Evolutionary conservation across 371 early-diverging fungal genomes (phyloP), one percentile per base, ranked within the genome.

Genomic region (Capniomyces stellatus): DNA sequence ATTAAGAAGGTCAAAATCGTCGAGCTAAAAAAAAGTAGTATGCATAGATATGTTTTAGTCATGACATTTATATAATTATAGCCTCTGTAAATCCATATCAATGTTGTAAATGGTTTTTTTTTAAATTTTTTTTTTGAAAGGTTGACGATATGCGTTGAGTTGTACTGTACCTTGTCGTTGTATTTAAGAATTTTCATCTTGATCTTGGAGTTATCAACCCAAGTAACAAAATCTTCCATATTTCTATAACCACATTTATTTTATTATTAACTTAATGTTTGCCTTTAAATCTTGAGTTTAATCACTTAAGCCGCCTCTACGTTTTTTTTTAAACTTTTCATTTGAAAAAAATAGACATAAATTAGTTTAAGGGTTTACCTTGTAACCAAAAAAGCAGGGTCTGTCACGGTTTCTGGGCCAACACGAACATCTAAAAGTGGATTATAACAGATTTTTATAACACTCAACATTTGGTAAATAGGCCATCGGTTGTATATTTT

Each of bases 201-300:
- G 66, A 98, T 93, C 79, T 91, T 92, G 59, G 92, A 92, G 25
- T 88, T 83, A 62, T 98, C 94, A 12, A 89, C 92, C 99, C 99
- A 99, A 3, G 95, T 92, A 3, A 99, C 87, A 75, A 86, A 98
- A 71, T 98, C 98, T 65, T 98, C 98, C 87, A 96, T 87, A 43
- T 81, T 84, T 29, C 90, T 46, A 46, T 41, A 18, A 41, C 18
- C 18, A 18, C 41, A 41, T 41, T 18, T 71, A 21, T 18, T 18
- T 41, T 41, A 21, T 41, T 41, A 47, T 56, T 56, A 41, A 18
- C 21, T 18, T 41, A 18, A 21, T 41, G 18, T 18, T 41, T 18
- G 41, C 18, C 21, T 18, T 41, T 41, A 41, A 18, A 41, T 18
- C 18, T 41, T 21, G 21, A 21, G 41, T 18, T 41, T 21, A 41